Conservation (phyloP, 768 basidiomycete species). For the Amanita thiersii region DNA sequence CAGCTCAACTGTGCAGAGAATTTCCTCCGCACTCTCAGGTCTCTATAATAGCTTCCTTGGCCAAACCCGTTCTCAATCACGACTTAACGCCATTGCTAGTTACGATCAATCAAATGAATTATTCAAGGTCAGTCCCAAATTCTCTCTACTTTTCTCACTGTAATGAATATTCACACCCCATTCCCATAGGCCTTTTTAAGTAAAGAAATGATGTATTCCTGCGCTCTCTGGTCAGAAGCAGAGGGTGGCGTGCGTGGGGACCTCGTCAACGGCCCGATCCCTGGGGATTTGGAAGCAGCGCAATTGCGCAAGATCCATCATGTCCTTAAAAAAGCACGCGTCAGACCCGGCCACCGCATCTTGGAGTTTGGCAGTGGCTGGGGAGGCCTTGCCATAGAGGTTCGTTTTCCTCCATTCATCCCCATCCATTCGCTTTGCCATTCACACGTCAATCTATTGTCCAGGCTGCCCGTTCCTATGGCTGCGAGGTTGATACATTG, state of each 20-base stretch:
- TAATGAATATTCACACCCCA: constrained; percentile 9
- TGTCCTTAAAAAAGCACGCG: constrained; percentile 70
- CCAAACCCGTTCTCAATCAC: constrained; percentile 63
- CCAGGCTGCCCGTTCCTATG: constrained; percentile 60
- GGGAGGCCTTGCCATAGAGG: constrained; percentile 88
- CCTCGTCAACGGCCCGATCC: constrained; percentile 42
- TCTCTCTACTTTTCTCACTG: constrained; percentile 5
- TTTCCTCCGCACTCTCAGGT: constrained; percentile 53
- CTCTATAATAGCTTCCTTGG: constrained; percentile 66
- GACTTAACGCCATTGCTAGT: constrained; percentile 77
- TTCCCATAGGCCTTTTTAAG: constrained; percentile 60
- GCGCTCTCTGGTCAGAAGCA: constrained; percentile 73
- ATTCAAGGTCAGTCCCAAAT: constrained; percentile 48
- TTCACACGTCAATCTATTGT: constrained; percentile 7
- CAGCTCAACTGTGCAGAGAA: constrained; percentile 45
- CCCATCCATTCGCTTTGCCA: neutral
- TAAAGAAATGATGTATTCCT: constrained; percentile 93
- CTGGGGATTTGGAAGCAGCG: constrained; percentile 71
- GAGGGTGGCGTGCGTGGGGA: constrained; percentile 79
- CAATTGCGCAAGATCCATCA: constrained; percentile 79
- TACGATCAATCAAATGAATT: constrained; percentile 91
- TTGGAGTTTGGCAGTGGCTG: constrained; percentile 93
- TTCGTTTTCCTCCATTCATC: constrained; percentile 19
- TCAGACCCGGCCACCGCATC: constrained; percentile 72
- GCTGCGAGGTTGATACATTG: constrained; percentile 84